These are phyloP conservation scores for Groenewaldozyma auringiensis DNA, from an alignment of 1,139 yeast genomes.

Conservation along the genomic window DNA sequence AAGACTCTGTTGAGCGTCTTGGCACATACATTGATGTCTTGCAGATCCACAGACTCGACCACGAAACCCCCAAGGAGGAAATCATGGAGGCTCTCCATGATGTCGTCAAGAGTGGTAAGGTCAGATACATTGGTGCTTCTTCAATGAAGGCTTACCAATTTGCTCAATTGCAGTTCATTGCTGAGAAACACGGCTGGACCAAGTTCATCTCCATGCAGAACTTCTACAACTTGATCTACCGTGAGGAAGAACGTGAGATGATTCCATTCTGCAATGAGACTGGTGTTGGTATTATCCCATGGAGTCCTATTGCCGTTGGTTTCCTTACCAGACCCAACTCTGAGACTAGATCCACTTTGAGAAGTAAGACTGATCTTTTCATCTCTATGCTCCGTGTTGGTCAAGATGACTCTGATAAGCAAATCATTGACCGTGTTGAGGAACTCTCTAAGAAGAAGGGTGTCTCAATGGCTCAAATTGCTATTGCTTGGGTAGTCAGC, in stretches of 20 bases:
- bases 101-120: constrained; percentile 41
- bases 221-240: constrained; percentile 45
- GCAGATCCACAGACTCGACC: constrained; percentile 57
- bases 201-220: constrained; percentile 56
- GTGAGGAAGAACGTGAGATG: constrained; percentile 59
- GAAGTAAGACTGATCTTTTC: constrained; percentile 4
- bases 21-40: constrained; percentile 70
- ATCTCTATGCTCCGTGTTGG: constrained; percentile 17
- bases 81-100: constrained; percentile 49
- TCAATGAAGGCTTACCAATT: constrained; percentile 41
- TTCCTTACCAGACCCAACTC: constrained; percentile 39
- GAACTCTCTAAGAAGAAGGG: constrained; percentile 40
- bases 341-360: constrained; percentile 6
- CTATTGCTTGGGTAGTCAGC: constrained; percentile 47
- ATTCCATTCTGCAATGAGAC: constrained; percentile 44
- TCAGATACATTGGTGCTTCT: constrained; percentile 55
- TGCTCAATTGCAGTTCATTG: constrained; percentile 43
- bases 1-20: constrained; percentile 45
- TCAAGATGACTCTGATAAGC: constrained; percentile 14
- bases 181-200: constrained; percentile 46
- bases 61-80: constrained; percentile 40
- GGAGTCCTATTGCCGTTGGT: constrained; percentile 47
- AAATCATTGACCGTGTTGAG: constrained; percentile 45
- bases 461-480: constrained; percentile 46
- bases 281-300: constrained; percentile 45